A percentile compares a stretch with the other conserved stretches of the same genome.
Evolutionary conservation across 2,329 filamentous ascomycete species (phyloP).

Genomic region (Phyllosticta paracitricarpa): DNA sequence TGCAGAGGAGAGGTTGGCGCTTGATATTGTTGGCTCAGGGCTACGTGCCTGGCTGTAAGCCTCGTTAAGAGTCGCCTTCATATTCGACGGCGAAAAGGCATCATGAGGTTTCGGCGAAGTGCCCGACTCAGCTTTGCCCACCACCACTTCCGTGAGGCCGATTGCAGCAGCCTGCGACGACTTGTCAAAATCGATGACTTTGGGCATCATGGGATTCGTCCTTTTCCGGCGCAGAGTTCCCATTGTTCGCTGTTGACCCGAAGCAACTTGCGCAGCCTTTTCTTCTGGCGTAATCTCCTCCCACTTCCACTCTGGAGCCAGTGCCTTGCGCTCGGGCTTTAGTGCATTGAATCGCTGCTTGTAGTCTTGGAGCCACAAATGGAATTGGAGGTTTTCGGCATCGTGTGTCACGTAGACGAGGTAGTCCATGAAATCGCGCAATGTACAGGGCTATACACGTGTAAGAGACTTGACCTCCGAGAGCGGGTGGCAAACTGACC

Average conservation of each 20-base stretch:
- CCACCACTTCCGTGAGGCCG: conserved; percentile 7
- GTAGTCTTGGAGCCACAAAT: conserved; percentile 51
- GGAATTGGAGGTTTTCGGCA: conserved; percentile 68
- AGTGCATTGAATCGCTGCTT: conserved; percentile 46
- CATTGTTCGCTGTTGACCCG: not conserved
- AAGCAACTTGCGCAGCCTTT: conserved; percentile 31
- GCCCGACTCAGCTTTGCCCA: not conserved
- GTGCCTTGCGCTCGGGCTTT: conserved; percentile 40
- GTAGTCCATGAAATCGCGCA: conserved; percentile 78
- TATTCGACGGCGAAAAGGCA: not conserved
- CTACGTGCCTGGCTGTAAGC: not conserved
- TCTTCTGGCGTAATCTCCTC: conserved; percentile 47
- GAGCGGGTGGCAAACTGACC: conserved; percentile 40
- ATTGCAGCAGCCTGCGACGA: conserved; percentile 4
- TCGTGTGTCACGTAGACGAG: conserved; percentile 68
- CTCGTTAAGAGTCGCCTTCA: not conserved
- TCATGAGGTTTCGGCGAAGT: not conserved
- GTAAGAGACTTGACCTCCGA: not conserved
- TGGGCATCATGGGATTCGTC: conserved; percentile 17
- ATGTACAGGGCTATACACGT: conserved; percentile 57
- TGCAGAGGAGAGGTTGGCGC: not conserved
- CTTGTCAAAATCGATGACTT: conserved; percentile 8
- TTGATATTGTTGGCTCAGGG: not conserved
- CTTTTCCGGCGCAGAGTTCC: conserved; percentile 18
- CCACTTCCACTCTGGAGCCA: conserved; percentile 61